Conservation (phyloP, 305 asterid species). For the Caryopteris hybrid region DNA sequence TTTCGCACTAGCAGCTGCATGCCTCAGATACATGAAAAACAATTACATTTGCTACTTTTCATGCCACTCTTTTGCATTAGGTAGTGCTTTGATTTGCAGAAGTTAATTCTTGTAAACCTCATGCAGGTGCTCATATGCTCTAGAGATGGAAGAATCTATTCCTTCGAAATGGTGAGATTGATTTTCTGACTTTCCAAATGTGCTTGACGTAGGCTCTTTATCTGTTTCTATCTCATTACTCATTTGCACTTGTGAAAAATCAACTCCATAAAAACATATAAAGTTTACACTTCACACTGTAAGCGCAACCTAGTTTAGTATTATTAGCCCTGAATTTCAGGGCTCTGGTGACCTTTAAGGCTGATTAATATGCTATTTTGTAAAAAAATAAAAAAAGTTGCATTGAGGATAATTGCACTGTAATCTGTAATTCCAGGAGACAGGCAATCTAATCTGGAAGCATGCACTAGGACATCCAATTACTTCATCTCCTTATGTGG, state of each 20-base stretch:
- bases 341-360: neutral
- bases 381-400: too few relatives aligned
- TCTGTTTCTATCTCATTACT: neutral
- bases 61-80: conserved; percentile 2
- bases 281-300: neutral
- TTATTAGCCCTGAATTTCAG: neutral
- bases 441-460: conserved; percentile 69
- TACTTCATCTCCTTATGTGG: conserved; percentile 76
- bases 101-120: conserved; percentile 4
- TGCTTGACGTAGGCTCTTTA: neutral
- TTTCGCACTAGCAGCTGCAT: neutral
- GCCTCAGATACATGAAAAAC: neutral
- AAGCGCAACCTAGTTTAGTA: neutral
- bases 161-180: conserved; percentile 66
- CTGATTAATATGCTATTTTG: neutral
- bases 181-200: neutral
- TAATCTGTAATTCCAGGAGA: conserved; percentile 41
- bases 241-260: neutral
- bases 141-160: conserved; percentile 79
- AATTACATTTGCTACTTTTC: neutral
- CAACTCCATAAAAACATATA: neutral
- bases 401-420: neutral
- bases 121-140: conserved; percentile 75
- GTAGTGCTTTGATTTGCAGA: neutral
- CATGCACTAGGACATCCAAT: conserved; percentile 61